These are phyloP conservation scores for Neonectria hederae DNA, from an alignment of 2,329 filamentous ascomycete species.

Conservation along the genomic window DNA sequence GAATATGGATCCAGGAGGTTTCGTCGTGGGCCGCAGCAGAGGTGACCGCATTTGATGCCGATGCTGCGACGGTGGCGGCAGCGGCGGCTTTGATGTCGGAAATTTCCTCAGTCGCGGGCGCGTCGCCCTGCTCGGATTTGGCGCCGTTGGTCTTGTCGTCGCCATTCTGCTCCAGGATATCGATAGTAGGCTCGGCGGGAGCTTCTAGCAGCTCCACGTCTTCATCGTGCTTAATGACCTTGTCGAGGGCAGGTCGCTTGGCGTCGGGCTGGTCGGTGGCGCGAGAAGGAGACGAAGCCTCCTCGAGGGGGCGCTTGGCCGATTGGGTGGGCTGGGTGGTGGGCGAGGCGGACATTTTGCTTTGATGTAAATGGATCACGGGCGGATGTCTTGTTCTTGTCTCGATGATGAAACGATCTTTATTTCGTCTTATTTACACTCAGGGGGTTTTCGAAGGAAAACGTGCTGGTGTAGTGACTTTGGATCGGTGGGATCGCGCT, in stretches of 20 bases:
- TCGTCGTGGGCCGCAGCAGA: conserved; percentile 79
- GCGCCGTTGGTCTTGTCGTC: conserved; percentile 60
- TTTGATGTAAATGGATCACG: conserved; percentile 41
- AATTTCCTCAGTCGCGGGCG: conserved; percentile 42
- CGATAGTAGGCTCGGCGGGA: conserved; percentile 45
- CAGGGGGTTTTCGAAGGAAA: conserved; percentile 88
- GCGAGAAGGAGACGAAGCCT: conserved; percentile 92
- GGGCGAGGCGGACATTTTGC: conserved; percentile 78
- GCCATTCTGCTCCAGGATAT: conserved; percentile 59
- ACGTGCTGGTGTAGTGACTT: conserved; percentile 84
- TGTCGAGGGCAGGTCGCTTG: conserved; percentile 95
- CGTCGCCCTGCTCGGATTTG: conserved; percentile 51
- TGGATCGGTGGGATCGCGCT: conserved; percentile 54
- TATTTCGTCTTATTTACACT: conserved; percentile 78
- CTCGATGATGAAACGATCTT: conserved; percentile 41
- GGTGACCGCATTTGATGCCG: conserved; percentile 50
- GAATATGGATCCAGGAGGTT: conserved; percentile 95
- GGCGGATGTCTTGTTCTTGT: conserved; percentile 38
- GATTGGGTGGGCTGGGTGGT: conserved; percentile 72
- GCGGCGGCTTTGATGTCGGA: conserved; percentile 54
- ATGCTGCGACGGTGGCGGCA: conserved; percentile 49
- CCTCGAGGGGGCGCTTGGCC: conserved; percentile 93
- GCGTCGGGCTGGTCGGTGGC: conserved; percentile 94
- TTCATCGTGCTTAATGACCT: conserved; percentile 78
- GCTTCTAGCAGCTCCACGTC: conserved; percentile 57